These are phyloP conservation scores for Gardenia jasminoides DNA, from an alignment of 257 asterid species.

Conservation along the genomic window DNA sequence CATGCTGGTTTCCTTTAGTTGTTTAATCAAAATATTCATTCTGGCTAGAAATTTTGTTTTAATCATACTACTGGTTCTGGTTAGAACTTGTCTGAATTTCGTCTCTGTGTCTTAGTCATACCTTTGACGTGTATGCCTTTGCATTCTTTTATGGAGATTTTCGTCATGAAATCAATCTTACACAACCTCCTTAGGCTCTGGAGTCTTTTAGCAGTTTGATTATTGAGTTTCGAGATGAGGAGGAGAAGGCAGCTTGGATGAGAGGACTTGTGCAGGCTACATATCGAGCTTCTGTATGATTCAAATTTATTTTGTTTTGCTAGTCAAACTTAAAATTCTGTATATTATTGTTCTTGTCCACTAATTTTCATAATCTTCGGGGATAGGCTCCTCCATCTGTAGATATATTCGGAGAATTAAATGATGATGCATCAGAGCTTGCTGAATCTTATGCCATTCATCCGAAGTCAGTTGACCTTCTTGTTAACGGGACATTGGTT, in stretches of 20 bases:
- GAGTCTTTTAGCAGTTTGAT: conserved; percentile 88
- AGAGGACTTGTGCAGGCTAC: conserved; percentile 84
- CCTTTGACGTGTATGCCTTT: neutral
- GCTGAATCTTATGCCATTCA: conserved; percentile 40
- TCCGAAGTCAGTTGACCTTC: conserved; percentile 75
- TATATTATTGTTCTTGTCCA: conserved; percentile 15
- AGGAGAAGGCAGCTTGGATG: conserved; percentile 76
- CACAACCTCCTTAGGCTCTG: conserved; percentile 55
- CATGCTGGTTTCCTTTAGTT: neutral
- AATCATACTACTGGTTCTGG: neutral
- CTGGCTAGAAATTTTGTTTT: too few relatives aligned
- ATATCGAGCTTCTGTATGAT: conserved; percentile 96
- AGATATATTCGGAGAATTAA: conserved; percentile 64
- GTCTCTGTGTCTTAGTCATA: neutral
- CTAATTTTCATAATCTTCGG: conserved; percentile 20
- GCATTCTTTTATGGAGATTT: neutral
- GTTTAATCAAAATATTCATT: neutral
- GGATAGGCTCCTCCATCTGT: conserved; percentile 84
- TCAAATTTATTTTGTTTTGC: conserved; percentile 12
- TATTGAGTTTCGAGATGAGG: conserved; percentile 73
- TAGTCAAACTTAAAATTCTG: conserved; percentile 16
- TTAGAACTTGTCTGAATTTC: neutral
- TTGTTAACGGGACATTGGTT: conserved; percentile 75
- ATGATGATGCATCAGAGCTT: conserved; percentile 46
- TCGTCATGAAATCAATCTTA: conserved; percentile 18